Percentiles rank a stretch among this genome's conserved stretches.
These are phyloP conservation scores for Cryptococcus jaspeensis DNA, from an alignment of 1,284 basidiomycete genomes.

Conservation along the genomic window DNA sequence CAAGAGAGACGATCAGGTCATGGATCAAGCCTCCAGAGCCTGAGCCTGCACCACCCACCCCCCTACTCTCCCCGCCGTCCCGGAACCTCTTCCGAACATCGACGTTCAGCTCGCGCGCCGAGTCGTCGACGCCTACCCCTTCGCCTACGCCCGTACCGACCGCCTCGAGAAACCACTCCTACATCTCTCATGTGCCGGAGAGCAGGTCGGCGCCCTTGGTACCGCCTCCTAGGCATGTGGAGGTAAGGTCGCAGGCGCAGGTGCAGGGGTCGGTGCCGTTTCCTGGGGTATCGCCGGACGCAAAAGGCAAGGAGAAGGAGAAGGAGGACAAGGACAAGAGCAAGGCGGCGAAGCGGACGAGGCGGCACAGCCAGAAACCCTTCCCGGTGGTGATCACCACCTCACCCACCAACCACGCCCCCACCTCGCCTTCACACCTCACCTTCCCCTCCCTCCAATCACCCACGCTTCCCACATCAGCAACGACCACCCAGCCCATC, in stretches of 20 bases:
- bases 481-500: constrained; percentile 36
- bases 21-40: constrained; percentile 35
- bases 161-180: constrained; percentile 19
- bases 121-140: constrained; percentile 1
- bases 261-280: no score
- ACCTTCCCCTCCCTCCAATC: constrained; percentile 41
- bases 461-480: constrained; percentile 35
- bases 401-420: constrained; percentile 4
- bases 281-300: no score
- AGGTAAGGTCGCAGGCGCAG: no score
- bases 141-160: constrained; percentile 1
- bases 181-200: constrained; percentile 18
- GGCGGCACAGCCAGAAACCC: constrained; percentile 2
- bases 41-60: constrained; percentile 10
- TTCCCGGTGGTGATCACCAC: constrained; percentile 8
- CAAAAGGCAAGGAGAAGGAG: no score
- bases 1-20: constrained; percentile 29
- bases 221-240: no score
- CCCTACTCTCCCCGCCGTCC: constrained; percentile 20
- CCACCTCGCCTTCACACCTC: constrained; percentile 21
- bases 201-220: no score
- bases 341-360: not conserved
- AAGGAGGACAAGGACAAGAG: no score
- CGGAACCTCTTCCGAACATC: constrained; percentile 35
- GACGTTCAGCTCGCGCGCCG: constrained; percentile 17